Evolutionary conservation across 176 grass and related monocot species (phyloP), one percentile per base, ranked within the genome.

Genomic region (Typha latifolia): DNA sequence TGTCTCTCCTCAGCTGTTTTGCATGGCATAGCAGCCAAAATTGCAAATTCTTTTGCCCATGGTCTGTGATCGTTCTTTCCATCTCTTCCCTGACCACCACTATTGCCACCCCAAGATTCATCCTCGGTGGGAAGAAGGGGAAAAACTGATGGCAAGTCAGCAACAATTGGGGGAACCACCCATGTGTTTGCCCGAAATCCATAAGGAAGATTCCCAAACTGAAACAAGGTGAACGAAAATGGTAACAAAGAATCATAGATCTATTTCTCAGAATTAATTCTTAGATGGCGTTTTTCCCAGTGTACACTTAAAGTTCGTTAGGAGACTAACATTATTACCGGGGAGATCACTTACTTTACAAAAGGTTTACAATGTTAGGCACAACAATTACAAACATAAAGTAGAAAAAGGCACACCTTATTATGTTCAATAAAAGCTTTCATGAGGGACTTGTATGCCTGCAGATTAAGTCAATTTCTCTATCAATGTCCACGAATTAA

Each of bases 121-220:
- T 97, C 89, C 82, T 97, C 94, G 13, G 73, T 82, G 21, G 94
- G 94, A 77, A 97, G 94, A 82, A 83, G 88, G 74, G 94, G 85
- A 67, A 90, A 97, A 31, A 67, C 65, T 62, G 83, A 96, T 48
- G 82, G 85, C 4, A 64, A 85, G 61, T 97, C 94, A 10, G 94
- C 78, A 66, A 80, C 80, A 67, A 84, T 68, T 22, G 94, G 89
- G 65, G 89, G 83, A 71, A 87, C 81, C 15, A 97, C 80, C 94
- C 94, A 97, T 69, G 94, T 97, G 78, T 97, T 97, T 85, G 94
- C 87, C 82, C 94, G 84, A 69, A 92, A 97, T 63, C 89, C 94
- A 55, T 97, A 97, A 56, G 94, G 94, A 62, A 97, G 94, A 79
- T 97, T 97, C 71, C 94, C 94, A 84, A 97, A 97, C 94, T 97